These are phyloP conservation scores for Hypsizygus marmoreus DNA, from an alignment of 768 basidiomycete species.

Conservation along the genomic window DNA sequence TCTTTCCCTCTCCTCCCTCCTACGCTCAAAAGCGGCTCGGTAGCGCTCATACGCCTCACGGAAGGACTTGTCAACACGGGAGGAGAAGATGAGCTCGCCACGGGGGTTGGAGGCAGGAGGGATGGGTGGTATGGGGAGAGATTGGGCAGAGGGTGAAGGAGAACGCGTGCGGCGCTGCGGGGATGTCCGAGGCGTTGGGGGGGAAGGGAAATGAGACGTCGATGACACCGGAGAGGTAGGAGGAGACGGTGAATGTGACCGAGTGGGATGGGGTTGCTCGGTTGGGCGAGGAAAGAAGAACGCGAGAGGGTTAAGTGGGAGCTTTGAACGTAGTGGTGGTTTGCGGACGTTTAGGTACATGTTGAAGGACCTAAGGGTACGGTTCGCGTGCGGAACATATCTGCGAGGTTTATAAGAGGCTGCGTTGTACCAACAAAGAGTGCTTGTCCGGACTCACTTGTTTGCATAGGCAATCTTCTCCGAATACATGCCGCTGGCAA, in stretches of 20 bases:
- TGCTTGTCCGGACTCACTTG: constrained; percentile 57
- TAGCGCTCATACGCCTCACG: constrained; percentile 93
- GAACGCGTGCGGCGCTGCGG: constrained; percentile 32
- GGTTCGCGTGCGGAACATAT: constrained; percentile 96
- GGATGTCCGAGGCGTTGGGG: constrained; percentile 38
- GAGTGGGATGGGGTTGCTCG: constrained; percentile 25
- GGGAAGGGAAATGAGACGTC: constrained; percentile 25
- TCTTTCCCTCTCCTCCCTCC: constrained; percentile 62
- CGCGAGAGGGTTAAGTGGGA: constrained; percentile 54
- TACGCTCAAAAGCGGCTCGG: constrained; percentile 81
- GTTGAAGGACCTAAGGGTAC: constrained; percentile 88
- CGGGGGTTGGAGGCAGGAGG: constrained; percentile 89
- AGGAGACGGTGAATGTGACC: constrained; percentile 25
- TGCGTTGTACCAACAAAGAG: background rate
- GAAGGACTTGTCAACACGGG: constrained; percentile 79
- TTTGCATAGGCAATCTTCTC: constrained; percentile 98
- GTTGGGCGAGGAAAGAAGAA: constrained; percentile 57
- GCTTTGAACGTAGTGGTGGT: constrained; percentile 66
- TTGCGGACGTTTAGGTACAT: constrained; percentile 95
- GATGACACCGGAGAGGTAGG: constrained; percentile 39
- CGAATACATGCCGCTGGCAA: constrained; percentile 93
- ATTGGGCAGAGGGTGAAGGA: constrained; percentile 34
- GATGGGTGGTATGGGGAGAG: constrained; percentile 73
- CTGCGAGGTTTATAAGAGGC: constrained; percentile 40
- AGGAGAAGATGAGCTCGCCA: constrained; percentile 96